Evolutionary conservation across 2,329 filamentous ascomycete species (phyloP).

Genomic region (Alternaria burnsii): DNA sequence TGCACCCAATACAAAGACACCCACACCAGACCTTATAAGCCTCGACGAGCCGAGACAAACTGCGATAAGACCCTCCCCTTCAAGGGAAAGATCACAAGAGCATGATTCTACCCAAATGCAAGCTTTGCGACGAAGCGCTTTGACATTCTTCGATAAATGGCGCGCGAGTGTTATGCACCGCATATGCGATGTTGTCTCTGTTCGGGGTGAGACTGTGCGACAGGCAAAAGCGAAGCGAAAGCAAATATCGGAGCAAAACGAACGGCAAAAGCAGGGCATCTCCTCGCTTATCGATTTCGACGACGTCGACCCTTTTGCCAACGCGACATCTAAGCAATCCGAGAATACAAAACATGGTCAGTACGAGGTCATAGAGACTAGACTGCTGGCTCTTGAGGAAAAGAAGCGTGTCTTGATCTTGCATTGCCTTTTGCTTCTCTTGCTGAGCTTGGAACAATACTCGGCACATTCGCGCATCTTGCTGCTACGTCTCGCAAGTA

Average conservation of each 20-base stretch:
- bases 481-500: constrained; percentile 73
- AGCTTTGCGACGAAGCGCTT: constrained; percentile 72
- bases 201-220: constrained; percentile 39
- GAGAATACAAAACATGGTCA: constrained; percentile 24
- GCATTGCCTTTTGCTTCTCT: constrained; percentile 73
- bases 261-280: constrained; percentile 32
- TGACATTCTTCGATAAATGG: constrained; percentile 83
- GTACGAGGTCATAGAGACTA: constrained; percentile 49
- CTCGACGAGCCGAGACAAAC: constrained; percentile 43
- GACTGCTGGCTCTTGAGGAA: constrained; percentile 46
- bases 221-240: constrained; percentile 47
- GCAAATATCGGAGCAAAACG: constrained; percentile 26
- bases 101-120: constrained; percentile 61
- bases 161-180: constrained; percentile 72
- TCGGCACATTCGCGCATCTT: constrained; percentile 75
- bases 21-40: constrained; percentile 40
- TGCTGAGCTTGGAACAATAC: constrained; percentile 80
- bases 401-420: constrained; percentile 71
- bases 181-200: constrained; percentile 69
- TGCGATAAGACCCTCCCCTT: constrained; percentile 18
- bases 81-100: constrained; percentile 56
- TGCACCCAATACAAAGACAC: constrained; percentile 16
- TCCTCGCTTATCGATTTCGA: constrained; percentile 40
- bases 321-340: not conserved
- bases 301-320: constrained; percentile 33